These are phyloP conservation scores for Athelia sp. DNA, from an alignment of 1,284 basidiomycete species.

Conservation along the genomic window DNA sequence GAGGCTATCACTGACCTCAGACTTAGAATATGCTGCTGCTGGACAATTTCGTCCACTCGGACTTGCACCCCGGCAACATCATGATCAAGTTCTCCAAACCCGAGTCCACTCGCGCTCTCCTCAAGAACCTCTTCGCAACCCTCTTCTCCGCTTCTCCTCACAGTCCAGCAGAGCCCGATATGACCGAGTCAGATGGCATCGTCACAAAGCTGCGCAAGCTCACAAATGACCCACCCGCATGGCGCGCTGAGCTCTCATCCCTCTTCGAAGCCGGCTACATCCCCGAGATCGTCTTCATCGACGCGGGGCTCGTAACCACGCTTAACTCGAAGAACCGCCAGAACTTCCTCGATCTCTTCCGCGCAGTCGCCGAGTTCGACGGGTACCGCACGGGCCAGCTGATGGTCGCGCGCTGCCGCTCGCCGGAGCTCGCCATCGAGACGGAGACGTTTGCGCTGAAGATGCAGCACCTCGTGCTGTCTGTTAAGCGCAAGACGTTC, in stretches of 20 bases:
- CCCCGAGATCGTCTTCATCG: slow-evolving; percentile 94
- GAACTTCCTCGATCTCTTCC: slow-evolving; percentile 97
- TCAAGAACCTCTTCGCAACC: slow-evolving; percentile 47
- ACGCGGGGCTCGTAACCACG: slow-evolving; percentile 91
- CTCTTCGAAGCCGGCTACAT: slow-evolving; percentile 77
- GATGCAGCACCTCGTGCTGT: slow-evolving; percentile 94
- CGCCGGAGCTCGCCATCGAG: slow-evolving; percentile 88
- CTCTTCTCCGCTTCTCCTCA: slow-evolving; percentile 27
- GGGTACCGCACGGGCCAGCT: slow-evolving; percentile 92
- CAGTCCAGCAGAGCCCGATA: slow-evolving; percentile 22
- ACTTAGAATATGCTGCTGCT: slow-evolving; percentile 94
- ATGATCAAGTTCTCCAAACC: slow-evolving; percentile 95
- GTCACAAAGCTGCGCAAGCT: slow-evolving; percentile 65
- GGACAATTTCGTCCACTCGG: slow-evolving; percentile 98
- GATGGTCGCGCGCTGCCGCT: slow-evolving; percentile 95
- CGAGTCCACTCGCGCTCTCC: slow-evolving; percentile 53
- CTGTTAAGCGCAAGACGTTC: slow-evolving; percentile 95
- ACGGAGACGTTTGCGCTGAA: slow-evolving; percentile 93
- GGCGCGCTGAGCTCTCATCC: slow-evolving; percentile 66
- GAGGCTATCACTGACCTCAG: slow-evolving; percentile 7
- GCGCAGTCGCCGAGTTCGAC: slow-evolving; percentile 93
- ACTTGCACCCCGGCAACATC: slow-evolving; percentile 94
- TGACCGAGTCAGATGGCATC: slow-evolving; percentile 58
- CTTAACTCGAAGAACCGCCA: slow-evolving; percentile 77
- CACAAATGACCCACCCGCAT: slow-evolving; percentile 53